Conservation (phyloP, 2,329 filamentous ascomycete genomes). For the Aureobasidium sp. region DNA sequence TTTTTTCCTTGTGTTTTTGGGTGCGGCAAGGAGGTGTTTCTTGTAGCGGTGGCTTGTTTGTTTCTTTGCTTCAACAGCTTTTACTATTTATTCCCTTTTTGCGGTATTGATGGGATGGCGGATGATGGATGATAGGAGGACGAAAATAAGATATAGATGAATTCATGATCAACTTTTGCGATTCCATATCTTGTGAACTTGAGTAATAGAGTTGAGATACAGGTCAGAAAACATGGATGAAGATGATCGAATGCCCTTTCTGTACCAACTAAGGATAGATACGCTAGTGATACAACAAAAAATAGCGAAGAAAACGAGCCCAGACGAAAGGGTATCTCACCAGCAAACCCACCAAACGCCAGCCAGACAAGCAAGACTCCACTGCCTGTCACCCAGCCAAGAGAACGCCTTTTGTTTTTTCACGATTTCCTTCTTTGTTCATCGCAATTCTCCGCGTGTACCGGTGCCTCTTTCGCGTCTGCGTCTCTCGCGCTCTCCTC, state of each 20-base stretch:
- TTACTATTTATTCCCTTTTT: background rate
- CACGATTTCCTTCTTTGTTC: too few species aligned
- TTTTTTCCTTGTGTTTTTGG: background rate
- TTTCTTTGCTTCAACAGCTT: slow-evolving; percentile 7
- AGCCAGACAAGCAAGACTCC: background rate
- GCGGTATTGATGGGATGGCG: background rate
- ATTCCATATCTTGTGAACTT: background rate
- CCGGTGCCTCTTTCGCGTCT: slow-evolving; percentile 40
- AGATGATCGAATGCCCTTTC: too few species aligned
- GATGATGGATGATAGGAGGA: background rate
- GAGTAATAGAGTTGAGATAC: too few species aligned
- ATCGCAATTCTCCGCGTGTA: slow-evolving; percentile 36
- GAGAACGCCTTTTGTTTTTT: background rate
- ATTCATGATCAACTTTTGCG: slow-evolving; percentile 12
- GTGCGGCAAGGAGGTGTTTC: background rate
- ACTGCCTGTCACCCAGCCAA: background rate
- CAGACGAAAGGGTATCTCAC: background rate
- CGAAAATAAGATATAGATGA: background rate
- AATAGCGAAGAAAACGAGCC: background rate
- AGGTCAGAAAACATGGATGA: too few species aligned
- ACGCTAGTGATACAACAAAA: background rate
- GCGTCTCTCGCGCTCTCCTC: slow-evolving; percentile 40
- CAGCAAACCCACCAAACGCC: background rate
- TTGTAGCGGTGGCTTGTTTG: background rate
- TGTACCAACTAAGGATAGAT: too few species aligned